Conservation (phyloP, 73 alveolate species). For the Effrenium voratum region DNA sequence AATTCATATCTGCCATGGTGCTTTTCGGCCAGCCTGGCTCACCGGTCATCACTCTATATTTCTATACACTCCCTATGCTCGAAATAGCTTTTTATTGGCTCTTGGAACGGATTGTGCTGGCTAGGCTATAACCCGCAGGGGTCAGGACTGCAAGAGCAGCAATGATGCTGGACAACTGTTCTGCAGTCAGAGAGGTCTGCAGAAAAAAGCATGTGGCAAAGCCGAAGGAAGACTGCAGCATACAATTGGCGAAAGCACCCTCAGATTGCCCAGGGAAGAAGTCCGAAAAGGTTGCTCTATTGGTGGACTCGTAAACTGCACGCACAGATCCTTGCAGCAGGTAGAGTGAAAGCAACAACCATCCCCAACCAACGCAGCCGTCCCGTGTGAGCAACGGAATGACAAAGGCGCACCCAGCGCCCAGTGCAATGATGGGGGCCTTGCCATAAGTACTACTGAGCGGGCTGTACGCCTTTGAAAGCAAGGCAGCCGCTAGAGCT, state of each 20-base stretch:
- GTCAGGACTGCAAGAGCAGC: conserved; percentile 45
- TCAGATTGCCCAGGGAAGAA: conserved; percentile 89
- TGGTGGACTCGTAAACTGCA: conserved; percentile 85
- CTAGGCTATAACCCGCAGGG: conserved; percentile 34
- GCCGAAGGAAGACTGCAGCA: conserved; percentile 87
- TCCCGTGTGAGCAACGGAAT: conserved; percentile 54
- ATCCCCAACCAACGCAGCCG: conserved; percentile 90
- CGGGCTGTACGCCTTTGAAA: conserved; percentile 74
- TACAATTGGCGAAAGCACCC: conserved; percentile 91
- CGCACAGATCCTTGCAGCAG: conserved; percentile 91
- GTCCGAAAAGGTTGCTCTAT: conserved; percentile 65
- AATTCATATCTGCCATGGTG: too few species aligned
- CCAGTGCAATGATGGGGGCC: conserved; percentile 21
- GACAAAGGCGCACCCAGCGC: conserved; percentile 52
- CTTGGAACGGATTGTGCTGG: not conserved
- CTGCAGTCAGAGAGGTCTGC: conserved; percentile 39
- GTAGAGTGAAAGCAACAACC: conserved; percentile 49
- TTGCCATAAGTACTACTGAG: conserved; percentile 34
- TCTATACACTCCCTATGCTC: not conserved
- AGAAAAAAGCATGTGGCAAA: conserved; percentile 84
- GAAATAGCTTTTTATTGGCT: not conserved
- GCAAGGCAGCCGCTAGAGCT: conserved; percentile 84
- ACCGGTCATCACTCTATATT: too few species aligned
- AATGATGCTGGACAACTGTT: conserved; percentile 43
- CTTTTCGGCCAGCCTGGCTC: too few species aligned